Percentiles rank a stretch among this genome's conserved stretches.
These are phyloP conservation scores for Aristolochia contorta DNA, from an alignment of 164 flowering plant genomes.

Conservation along the genomic window DNA sequence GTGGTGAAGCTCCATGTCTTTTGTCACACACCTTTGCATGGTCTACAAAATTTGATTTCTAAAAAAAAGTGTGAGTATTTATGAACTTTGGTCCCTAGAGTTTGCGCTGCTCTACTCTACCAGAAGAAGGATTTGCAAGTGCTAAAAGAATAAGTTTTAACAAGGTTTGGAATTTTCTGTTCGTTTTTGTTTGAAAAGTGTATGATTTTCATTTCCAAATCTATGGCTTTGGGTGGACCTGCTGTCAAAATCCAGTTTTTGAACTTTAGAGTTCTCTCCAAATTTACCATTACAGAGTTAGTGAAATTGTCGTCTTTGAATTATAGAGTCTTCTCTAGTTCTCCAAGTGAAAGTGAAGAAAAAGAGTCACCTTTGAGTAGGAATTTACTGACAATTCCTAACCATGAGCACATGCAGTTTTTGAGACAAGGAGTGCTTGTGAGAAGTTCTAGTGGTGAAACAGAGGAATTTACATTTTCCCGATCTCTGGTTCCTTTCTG, in stretches of 20 bases:
- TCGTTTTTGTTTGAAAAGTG: background rate
- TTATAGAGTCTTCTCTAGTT: too few species aligned
- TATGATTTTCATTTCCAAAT: background rate
- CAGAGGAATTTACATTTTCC: background rate
- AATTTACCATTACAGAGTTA: too few species aligned
- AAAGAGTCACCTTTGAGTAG: too few species aligned
- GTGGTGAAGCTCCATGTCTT: constrained; percentile 50
- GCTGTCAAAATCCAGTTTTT: too few species aligned
- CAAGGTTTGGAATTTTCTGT: background rate
- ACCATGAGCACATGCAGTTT: background rate
- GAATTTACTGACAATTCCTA: too few species aligned
- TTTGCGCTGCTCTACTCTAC: too few species aligned
- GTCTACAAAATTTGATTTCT: constrained; percentile 26
- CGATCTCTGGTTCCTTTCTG: background rate
- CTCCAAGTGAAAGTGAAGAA: too few species aligned
- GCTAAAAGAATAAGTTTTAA: background rate
- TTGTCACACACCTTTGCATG: constrained; percentile 63
- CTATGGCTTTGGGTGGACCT: too few species aligned
- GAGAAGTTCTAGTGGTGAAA: background rate
- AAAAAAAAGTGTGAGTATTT: constrained; percentile 35
- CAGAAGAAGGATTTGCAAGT: background rate
- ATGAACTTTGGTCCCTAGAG: background rate
- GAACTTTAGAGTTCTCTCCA: too few species aligned
- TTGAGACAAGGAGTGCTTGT: background rate
- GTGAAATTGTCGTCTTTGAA: too few species aligned